A percentile compares a stretch with the other conserved stretches of the same genome.
phyloP scores from a whole-genome alignment of 352 stramenopile species.

The Blastocystis sp. region DNA sequence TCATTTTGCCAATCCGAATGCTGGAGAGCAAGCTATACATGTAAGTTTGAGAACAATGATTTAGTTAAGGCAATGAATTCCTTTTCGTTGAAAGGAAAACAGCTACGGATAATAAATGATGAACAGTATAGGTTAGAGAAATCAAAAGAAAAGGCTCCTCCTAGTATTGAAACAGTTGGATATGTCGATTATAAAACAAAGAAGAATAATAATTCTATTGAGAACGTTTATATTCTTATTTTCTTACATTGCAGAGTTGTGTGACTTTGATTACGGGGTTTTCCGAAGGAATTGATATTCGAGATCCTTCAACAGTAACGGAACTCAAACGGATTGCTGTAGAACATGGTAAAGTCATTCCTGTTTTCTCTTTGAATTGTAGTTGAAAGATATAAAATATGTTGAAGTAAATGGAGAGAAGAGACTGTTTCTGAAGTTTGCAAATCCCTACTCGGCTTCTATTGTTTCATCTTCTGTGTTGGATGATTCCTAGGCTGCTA shows the following conservation, averaged over 20 bases:
- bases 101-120: not conserved
- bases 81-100: conserved; percentile 26
- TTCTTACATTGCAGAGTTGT: conserved; percentile 3
- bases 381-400: conserved; percentile 67
- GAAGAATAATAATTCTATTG: not conserved
- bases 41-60: not conserved
- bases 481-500: not conserved
- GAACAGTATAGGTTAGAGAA: not conserved
- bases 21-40: not conserved
- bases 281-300: conserved; percentile 33
- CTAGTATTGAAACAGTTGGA: not conserved
- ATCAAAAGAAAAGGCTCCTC: no score
- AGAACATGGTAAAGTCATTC: conserved; percentile 41
- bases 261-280: conserved; percentile 35
- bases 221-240: not conserved
- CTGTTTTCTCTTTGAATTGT: not conserved
- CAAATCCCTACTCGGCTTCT: conserved; percentile 32
- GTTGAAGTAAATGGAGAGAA: conserved; percentile 34
- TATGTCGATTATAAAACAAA: conserved; percentile 37
- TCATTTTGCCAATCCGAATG: not conserved
- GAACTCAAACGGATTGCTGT: conserved; percentile 23
- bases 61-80: not conserved
- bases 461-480: not conserved
- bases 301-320: not conserved
- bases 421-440: conserved; percentile 29